Percentiles rank a stretch among this genome's conserved stretches.
phyloP scores from a whole-genome alignment of 192 early-diverging fungal species.

The Coemansia sp. region DNA sequence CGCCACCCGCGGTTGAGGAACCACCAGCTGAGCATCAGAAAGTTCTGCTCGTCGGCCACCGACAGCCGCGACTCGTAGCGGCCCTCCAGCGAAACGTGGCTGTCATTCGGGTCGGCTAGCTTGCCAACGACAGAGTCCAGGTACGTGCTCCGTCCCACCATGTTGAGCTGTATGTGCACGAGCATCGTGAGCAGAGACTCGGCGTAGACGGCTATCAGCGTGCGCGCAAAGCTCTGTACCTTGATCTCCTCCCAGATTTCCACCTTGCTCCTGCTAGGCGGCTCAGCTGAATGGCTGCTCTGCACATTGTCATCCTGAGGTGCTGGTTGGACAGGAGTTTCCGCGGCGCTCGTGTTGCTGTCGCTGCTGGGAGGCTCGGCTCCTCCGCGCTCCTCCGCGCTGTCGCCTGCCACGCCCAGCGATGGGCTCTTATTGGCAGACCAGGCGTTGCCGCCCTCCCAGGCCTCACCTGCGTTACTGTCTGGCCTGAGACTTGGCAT shows the following conservation, averaged over 20 bases:
- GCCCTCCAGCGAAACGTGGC: constrained; percentile 25
- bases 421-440: constrained; percentile 4
- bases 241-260: constrained; percentile 93
- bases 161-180: constrained; percentile 86
- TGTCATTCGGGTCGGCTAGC: constrained; percentile 14
- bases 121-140: constrained; percentile 67
- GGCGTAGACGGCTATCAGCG: constrained; percentile 83
- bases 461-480: neutral
- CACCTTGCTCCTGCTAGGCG: constrained; percentile 59
- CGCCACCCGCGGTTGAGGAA: constrained; percentile 89
- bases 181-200: constrained; percentile 85
- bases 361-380: no score
- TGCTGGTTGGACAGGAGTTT: neutral
- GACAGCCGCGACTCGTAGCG: constrained; percentile 30
- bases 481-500: neutral
- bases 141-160: constrained; percentile 91
- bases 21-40: constrained; percentile 91
- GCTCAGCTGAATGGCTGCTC: neutral
- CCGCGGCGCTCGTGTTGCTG: no score
- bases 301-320: neutral
- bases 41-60: constrained; percentile 71
- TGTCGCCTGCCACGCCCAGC: neutral
- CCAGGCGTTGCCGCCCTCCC: constrained; percentile 18
- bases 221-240: constrained; percentile 85
- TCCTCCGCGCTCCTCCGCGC: no score